Evolutionary conservation across 1,284 basidiomycete genomes (phyloP), one percentile per base, ranked within the genome.

Genomic region (Entoloma clypeatum): DNA sequence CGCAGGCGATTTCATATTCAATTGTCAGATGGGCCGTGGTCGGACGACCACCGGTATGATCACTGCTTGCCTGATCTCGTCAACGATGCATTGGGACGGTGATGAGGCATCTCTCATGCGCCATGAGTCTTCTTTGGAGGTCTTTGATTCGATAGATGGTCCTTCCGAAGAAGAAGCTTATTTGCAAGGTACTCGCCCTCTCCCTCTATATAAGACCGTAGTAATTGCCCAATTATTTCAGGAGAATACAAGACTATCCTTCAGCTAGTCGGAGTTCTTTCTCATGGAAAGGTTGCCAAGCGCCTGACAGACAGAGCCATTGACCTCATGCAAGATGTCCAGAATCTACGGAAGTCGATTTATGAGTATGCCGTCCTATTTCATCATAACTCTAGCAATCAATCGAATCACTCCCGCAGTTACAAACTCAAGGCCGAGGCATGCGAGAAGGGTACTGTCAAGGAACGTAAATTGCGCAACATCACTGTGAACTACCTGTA

Each of bases 181-280:
- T 62, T 68, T 91, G 36, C 83, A 91, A 66, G 92, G 92, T 86
- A 54, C 48, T 67, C 47, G n/a, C 28, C 18, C 25, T 13, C 23
- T 7, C n/a, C 39, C n/a, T 40, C 2, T 21, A 33, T 40, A n/a
- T 21, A 23, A 43, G 16, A 27, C 13, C 35, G 24, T 30, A 28
- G 36, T n/a, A 9, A 35, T 27, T 25, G 33, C 41, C 26, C 48
- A 16, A 24, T 29, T 16, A 40, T n/a, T 40, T 7, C 49, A 86
- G 95, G 95, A 36, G 95, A 99, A 59, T 99, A 97, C 72, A 97
- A 97, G 66, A 90, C 85, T 2, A 97, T 99, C 45, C 67, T 99
- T 30, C 92, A 96, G 55, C 83, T 99, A 33, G 88, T 96, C 34
- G 86, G 89, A 10, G 87, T 96, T 4, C 74, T 96, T 13, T 86